A percentile compares a stretch with the other conserved stretches of the same genome.
Conservation (phyloP, 2,329 filamentous ascomycete species). For the Albifimbria verrucaria region DNA sequence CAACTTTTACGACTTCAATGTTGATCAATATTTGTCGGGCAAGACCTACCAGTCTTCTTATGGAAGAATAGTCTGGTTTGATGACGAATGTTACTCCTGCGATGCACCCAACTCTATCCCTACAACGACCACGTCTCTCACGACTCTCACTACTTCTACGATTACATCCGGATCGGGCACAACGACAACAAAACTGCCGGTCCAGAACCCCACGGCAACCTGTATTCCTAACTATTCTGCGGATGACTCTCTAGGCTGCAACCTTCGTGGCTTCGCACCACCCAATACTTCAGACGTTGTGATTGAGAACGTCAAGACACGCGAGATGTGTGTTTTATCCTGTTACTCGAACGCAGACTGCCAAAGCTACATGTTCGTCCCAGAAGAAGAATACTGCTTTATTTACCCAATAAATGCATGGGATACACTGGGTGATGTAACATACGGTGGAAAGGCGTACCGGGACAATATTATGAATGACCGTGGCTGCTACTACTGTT, state of each 20-base stretch:
- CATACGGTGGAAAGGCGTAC: neutral
- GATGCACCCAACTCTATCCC: neutral
- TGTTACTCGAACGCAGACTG: neutral
- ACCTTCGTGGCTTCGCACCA: neutral
- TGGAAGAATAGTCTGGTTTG: neutral
- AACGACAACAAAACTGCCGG: neutral
- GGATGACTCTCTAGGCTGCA: neutral
- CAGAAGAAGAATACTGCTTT: neutral
- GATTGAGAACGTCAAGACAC: neutral
- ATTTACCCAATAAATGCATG: neutral
- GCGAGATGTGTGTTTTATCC: neutral
- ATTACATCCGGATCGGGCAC: neutral
- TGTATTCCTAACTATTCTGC: neutral
- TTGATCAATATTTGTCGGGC: neutral
- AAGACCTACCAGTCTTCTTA: neutral
- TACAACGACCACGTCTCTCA: neutral
- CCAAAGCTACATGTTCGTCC: neutral
- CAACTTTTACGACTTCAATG: neutral
- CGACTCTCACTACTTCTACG: neutral
- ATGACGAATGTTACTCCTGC: neutral
- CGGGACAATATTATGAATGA: neutral
- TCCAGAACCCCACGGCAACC: neutral
- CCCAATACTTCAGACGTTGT: neutral
- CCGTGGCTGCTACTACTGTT: neutral
- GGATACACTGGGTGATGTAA: neutral